Percentiles rank a stretch among this genome's conserved stretches.
Conservation (phyloP, 352 stramenopile genomes). For the Pythium periplocum region DNA sequence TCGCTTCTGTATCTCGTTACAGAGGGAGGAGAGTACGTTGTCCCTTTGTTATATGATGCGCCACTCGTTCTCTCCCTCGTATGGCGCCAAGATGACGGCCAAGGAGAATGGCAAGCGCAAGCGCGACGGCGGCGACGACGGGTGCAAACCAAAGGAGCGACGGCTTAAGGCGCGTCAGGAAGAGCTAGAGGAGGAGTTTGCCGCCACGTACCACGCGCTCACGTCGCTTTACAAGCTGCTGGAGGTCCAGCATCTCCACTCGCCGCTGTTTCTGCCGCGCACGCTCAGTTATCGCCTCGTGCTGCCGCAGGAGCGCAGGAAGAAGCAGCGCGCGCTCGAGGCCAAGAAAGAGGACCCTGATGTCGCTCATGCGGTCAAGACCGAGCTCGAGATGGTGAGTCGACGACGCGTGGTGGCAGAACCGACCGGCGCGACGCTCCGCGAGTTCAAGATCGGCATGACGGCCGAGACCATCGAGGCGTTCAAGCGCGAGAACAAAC, state of each 20-base stretch:
- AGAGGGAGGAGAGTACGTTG: too few species aligned
- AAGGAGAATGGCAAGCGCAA: slow-evolving; percentile 48
- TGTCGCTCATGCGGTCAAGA: not conserved
- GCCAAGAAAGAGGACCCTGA: not conserved
- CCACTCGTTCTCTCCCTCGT: too few species aligned
- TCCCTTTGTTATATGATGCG: too few species aligned
- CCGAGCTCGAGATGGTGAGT: not conserved
- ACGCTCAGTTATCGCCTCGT: slow-evolving; percentile 73
- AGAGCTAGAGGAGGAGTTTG: slow-evolving; percentile 78
- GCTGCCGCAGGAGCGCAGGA: slow-evolving; percentile 9
- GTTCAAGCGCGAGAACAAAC: slow-evolving; percentile 53
- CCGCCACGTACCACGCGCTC: slow-evolving; percentile 65
- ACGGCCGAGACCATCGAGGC: slow-evolving; percentile 52
- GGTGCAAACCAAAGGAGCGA: slow-evolving; percentile 29
- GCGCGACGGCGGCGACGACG: slow-evolving; percentile 46
- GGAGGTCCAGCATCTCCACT: slow-evolving; percentile 64
- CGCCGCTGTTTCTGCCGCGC: slow-evolving; percentile 69
- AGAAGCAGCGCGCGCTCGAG: slow-evolving; percentile 6
- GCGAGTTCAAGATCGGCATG: slow-evolving; percentile 66
- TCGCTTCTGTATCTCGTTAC: not conserved
- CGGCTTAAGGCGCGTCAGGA: slow-evolving; percentile 55
- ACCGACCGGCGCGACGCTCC: slow-evolving; percentile 31
- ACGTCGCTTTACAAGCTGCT: slow-evolving; percentile 83
- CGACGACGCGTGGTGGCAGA: not conserved
- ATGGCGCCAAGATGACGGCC: too few species aligned